Base-by-base conservation (phyloP, 2,329 filamentous ascomycete genomes). In the Botryotinia convoluta region DNA sequence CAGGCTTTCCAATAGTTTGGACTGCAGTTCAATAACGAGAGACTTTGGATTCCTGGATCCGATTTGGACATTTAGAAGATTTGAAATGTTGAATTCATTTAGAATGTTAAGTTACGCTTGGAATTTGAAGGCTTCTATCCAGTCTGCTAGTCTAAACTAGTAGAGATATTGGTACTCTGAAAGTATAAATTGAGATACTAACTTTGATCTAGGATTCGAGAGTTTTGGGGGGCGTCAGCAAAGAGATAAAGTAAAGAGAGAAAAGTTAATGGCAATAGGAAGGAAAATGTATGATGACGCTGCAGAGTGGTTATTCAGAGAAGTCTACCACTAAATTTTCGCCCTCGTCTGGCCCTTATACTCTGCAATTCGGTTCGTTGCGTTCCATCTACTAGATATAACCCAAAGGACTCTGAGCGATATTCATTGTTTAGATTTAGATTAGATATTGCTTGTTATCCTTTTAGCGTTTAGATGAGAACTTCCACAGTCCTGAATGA, bases 221-320 rank as follows among this genome's bases (percentile, higher is more conserved):
- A 73, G 10, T 54, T 45, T 4, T 10, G 57, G 57, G 16, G 65
- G 44, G 18, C 10, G 29, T 8, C 26, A 51, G 62, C 16, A 45
- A 32, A 69, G 26, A 45, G 51, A 60, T 20, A 37, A 35, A 35
- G 26, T n/a, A 20, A 45, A 68, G n/a, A 72, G 37, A 39, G 44
- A 57, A 8, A 57, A 57, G 37, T 16, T 48, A 5, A 44, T 68
- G 16, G 32, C 22, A n/a, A 69, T 9, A 29, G 71, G 39, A n/a
- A 62, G 59, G 6, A 71, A 54, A 29, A 69, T 73, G 65, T 73
- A 48, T 3, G 67, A 73, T 62, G 57, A 71, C 35, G 59, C 65
- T 35, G 67, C 72, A 14, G 59, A 71, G 67, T 73, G 72, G 65
- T 48, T 73, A 37, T 51, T 70, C 39, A 35, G 57, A 45, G 72